Evolutionary conservation across 257 asterid genomes (phyloP).

Genomic region (Verbascum thapsus): DNA sequence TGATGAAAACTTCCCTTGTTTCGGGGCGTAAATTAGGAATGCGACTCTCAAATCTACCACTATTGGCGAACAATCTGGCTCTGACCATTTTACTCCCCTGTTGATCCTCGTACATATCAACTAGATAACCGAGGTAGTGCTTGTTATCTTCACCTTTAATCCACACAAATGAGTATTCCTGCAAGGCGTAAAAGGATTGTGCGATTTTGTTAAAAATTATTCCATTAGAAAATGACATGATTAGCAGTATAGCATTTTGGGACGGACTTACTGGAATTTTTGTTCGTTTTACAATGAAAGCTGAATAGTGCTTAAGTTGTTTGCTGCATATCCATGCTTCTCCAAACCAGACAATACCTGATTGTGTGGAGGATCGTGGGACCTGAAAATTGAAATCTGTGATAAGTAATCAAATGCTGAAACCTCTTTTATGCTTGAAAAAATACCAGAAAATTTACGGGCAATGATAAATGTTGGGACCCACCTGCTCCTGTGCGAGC

Average conservation of each 20-base stretch:
- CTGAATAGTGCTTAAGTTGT: constrained; percentile 59
- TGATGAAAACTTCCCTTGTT: constrained; percentile 55
- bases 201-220: no score
- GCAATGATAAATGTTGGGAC: constrained; percentile 9
- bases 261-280: constrained; percentile 50
- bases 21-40: constrained; percentile 36
- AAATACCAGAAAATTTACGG: constrained; percentile 5
- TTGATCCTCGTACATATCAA: constrained; percentile 59
- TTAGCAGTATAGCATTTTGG: constrained; percentile 5
- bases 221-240: no score
- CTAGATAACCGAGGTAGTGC: constrained; percentile 51
- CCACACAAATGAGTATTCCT: constrained; percentile 56
- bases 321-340: constrained; percentile 46
- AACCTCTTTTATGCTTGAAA: not conserved
- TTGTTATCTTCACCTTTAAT: constrained; percentile 34
- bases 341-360: constrained; percentile 55
- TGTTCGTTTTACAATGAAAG: constrained; percentile 39
- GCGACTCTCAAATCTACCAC: constrained; percentile 39
- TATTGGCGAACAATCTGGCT: constrained; percentile 42
- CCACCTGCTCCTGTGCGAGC: constrained; percentile 30
- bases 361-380: constrained; percentile 29
- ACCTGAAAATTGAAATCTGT: constrained; percentile 31
- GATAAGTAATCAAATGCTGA: constrained; percentile 24
- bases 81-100: constrained; percentile 44
- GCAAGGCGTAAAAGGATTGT: constrained; percentile 25